Evolutionary conservation across 2,329 filamentous ascomycete genomes (phyloP), one percentile per base, ranked within the genome.

Genomic region (Exophiala lecanii-corni): DNA sequence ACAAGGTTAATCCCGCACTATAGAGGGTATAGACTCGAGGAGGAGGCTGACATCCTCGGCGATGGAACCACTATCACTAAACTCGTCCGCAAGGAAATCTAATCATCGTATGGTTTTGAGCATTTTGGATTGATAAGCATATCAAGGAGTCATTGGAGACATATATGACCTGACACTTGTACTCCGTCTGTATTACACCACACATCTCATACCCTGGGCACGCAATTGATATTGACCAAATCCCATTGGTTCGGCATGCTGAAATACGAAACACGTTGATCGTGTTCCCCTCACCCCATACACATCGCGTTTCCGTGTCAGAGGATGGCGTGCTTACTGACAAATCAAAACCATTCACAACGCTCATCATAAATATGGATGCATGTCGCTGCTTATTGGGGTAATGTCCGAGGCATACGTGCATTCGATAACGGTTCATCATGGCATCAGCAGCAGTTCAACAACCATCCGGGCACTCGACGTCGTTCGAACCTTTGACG

Each of bases 11-110:
- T 86, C 17, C 84, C 84, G 1, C 66, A 62, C 31, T 74, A 73
- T 63, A 69, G 74, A 38, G 72, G 74, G 0, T 85, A 84, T 57
- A 71, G 59, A 10, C 62, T 87, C 2, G 79, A 84, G 54, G 82
- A 86, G 53, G 71, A 75, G 43, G 67, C 67, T 2, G 74, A 75
- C 26, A 65, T 79, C 0, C 61, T 88, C 15, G 68, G 71, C 16
- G 84, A 88, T 60, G 84, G 84, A 0, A 87, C 81, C 1, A 74
- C 71, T 1, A 73, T 87, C 39, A 86, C 78, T 1, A 77, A 71
- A 47, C 64, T 86, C 4, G 61, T 71, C 5, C 59, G 60, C 42
- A 47, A 49, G 45, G 45, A 51, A 43, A 39, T 51, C 43, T 51
- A 51, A 49, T 48, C 49, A 51, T 26, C 12, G 6, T 6, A 21